Conservation (phyloP, 108 stramenopile species). For the Skeletonema marinoi region DNA sequence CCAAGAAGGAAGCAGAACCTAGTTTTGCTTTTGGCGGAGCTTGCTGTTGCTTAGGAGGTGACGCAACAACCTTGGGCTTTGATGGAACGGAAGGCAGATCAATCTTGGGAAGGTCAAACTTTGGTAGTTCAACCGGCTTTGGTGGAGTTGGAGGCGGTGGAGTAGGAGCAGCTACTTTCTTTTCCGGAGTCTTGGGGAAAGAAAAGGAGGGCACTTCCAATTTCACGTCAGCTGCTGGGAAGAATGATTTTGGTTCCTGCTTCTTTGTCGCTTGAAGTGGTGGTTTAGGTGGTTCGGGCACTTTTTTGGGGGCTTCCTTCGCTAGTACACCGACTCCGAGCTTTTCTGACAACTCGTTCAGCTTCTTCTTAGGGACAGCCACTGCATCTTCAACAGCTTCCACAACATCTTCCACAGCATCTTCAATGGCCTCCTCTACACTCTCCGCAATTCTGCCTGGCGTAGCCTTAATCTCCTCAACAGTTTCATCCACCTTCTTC, state of each 20-base stretch:
- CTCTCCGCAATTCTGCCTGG: conserved; percentile 68
- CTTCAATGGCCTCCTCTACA: conserved; percentile 60
- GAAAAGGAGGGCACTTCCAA: conserved; percentile 20
- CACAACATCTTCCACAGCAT: conserved; percentile 55
- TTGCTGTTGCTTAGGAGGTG: conserved; percentile 19
- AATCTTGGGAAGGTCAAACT: conserved; percentile 51
- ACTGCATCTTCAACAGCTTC: conserved; percentile 68
- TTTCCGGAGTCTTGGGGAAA: conserved; percentile 32
- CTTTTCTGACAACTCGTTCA: conserved; percentile 51
- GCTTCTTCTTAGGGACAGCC: conserved; percentile 64
- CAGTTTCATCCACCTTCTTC: conserved; percentile 54
- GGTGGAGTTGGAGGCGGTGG: conserved; percentile 23
- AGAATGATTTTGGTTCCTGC: conserved; percentile 14
- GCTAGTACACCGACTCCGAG: conserved; percentile 34
- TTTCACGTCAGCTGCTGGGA: conserved; percentile 43
- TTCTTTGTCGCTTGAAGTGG: conserved; percentile 26
- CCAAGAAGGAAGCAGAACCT: neutral
- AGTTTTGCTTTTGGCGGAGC: conserved; percentile 5
- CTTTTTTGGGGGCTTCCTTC: conserved; percentile 16
- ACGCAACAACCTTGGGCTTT: conserved; percentile 3
- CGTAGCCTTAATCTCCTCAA: conserved; percentile 71
- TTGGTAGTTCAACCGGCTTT: conserved; percentile 51
- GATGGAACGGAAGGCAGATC: conserved; percentile 12
- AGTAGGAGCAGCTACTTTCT: conserved; percentile 18
- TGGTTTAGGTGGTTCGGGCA: conserved; percentile 44